Evolutionary conservation across 2,329 filamentous ascomycete genomes (phyloP).

Genomic region (Xylaria sp.): DNA sequence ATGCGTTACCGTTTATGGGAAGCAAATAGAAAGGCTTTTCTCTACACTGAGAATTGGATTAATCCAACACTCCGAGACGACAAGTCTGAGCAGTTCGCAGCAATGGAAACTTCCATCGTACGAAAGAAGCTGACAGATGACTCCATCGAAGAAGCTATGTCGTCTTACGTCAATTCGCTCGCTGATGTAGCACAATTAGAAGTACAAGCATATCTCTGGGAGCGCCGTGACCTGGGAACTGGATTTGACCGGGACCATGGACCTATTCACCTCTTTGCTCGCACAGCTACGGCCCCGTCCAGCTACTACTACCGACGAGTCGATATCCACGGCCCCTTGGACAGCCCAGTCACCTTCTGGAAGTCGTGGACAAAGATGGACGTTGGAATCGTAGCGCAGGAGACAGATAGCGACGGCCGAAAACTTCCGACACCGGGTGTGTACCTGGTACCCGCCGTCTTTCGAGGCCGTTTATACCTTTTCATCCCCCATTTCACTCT

Average conservation of each 20-base stretch:
- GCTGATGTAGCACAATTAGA: too few relatives aligned
- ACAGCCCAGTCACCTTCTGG: background rate
- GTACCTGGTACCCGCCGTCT: background rate
- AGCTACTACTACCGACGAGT: too few relatives aligned
- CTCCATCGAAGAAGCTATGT: background rate
- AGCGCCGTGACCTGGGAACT: too few relatives aligned
- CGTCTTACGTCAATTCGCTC: too few relatives aligned
- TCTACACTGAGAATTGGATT: background rate
- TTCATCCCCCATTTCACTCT: slow-evolving; percentile 14
- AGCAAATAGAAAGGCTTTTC: background rate
- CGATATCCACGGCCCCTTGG: too few relatives aligned
- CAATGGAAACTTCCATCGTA: too few relatives aligned
- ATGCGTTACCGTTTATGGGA: background rate
- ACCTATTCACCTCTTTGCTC: too few relatives aligned
- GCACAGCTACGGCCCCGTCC: too few relatives aligned
- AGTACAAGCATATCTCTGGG: too few relatives aligned
- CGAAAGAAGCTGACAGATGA: too few relatives aligned
- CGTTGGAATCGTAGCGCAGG: background rate
- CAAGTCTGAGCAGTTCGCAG: background rate
- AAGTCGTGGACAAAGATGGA: slow-evolving; percentile 7
- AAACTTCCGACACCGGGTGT: background rate
- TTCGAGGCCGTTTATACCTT: background rate
- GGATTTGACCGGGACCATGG: too few relatives aligned
- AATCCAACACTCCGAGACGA: slow-evolving; percentile 6
- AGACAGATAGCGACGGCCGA: background rate